These are phyloP conservation scores for Nakaseomyces delphensis DNA, from an alignment of 1,139 yeast genomes.

Conservation along the genomic window DNA sequence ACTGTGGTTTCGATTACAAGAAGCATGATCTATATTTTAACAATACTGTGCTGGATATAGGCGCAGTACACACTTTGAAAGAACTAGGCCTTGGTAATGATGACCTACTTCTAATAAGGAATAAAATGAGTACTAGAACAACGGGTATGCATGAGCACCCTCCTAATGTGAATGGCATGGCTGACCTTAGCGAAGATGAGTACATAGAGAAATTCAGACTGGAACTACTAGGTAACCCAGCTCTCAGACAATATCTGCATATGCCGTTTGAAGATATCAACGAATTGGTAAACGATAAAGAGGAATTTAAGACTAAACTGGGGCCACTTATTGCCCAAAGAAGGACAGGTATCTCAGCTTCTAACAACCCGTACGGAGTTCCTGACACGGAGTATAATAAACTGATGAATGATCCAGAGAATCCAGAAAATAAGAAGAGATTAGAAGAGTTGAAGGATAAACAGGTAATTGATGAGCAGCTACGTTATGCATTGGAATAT, in stretches of 20 bases:
- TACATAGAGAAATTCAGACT: constrained; percentile 47
- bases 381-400: constrained; percentile 43
- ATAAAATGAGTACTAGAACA: constrained; percentile 20
- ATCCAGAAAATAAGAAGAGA: constrained; percentile 60
- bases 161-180: constrained; percentile 22
- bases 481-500: constrained; percentile 70
- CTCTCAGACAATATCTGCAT: constrained; percentile 33
- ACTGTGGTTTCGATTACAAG: constrained; percentile 45
- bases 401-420: constrained; percentile 57
- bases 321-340: constrained; percentile 31
- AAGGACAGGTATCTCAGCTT: constrained; percentile 19
- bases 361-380: constrained; percentile 29
- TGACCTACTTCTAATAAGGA: constrained; percentile 45
- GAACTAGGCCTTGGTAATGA: constrained; percentile 45
- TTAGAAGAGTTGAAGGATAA: constrained; percentile 63
- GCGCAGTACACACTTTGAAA: constrained; percentile 35
- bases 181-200: constrained; percentile 26
- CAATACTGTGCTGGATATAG: constrained; percentile 36
- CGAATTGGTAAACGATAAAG: constrained; percentile 43
- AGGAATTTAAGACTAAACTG: constrained; percentile 42
- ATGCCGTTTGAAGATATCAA: constrained; percentile 39
- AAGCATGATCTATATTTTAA: constrained; percentile 44
- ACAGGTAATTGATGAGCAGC: constrained; percentile 68
- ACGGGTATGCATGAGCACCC: constrained; percentile 2
- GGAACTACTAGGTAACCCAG: constrained; percentile 38